phyloP scores from a whole-genome alignment of 352 stramenopile species.

The Labyrinthula sp. region DNA sequence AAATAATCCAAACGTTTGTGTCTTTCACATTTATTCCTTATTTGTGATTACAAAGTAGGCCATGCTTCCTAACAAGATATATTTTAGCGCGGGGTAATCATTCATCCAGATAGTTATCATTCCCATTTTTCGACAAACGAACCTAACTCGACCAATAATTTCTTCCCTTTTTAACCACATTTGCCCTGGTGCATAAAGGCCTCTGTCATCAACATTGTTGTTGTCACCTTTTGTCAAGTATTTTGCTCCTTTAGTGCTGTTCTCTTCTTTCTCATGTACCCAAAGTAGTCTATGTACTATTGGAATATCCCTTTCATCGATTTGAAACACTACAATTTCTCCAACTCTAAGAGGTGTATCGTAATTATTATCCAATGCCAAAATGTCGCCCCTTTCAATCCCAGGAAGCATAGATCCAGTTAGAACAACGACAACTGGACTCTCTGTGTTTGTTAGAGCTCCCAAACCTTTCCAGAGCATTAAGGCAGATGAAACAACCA shows the following conservation, averaged over 20 bases:
- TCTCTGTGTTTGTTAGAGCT: constrained; percentile 80
- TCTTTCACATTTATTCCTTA: too few relatives aligned
- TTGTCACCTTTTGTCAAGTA: constrained; percentile 94
- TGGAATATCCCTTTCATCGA: constrained; percentile 91
- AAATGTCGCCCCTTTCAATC: constrained; percentile 94
- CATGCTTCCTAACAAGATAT: too few relatives aligned
- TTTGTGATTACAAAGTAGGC: too few relatives aligned
- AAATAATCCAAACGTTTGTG: too few relatives aligned
- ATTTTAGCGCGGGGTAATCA: too few relatives aligned
- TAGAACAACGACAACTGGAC: constrained; percentile 91
- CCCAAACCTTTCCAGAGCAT: constrained; percentile 99
- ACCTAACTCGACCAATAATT: too few relatives aligned
- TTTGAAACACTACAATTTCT: constrained; percentile 70
- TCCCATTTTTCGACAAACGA: too few relatives aligned
- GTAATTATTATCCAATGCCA: constrained; percentile 86
- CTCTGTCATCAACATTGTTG: constrained; percentile 94
- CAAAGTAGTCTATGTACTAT: constrained; percentile 96
- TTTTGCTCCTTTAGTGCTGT: too few relatives aligned
- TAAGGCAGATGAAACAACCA: constrained; percentile 92
- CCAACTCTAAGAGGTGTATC: constrained; percentile 49
- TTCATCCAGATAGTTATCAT: too few relatives aligned
- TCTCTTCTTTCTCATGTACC: constrained; percentile 66
- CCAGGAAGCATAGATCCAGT: constrained; percentile 78
- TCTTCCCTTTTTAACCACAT: too few relatives aligned
- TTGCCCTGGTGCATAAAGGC: too few relatives aligned